phyloP scores from a whole-genome alignment of 352 stramenopile genomes.

The Phytophthora uliginosa region DNA sequence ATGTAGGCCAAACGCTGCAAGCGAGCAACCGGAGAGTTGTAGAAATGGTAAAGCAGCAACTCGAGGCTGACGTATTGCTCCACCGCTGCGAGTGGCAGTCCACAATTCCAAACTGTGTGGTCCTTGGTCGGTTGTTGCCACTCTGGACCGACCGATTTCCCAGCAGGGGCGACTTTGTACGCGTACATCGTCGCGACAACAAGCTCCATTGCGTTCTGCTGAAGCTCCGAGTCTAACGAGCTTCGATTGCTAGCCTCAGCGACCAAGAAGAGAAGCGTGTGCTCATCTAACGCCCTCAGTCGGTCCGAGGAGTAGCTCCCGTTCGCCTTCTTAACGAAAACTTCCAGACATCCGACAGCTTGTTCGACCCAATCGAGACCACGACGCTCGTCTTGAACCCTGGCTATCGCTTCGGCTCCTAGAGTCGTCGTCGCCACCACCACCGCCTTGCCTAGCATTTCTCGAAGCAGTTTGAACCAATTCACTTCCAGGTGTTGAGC shows the following conservation, averaged over 20 bases:
- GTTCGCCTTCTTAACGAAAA: conserved; percentile 47
- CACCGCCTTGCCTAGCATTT: conserved; percentile 61
- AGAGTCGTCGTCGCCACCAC: conserved; percentile 42
- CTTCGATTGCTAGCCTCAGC: conserved; percentile 31
- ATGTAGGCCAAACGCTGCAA: conserved; percentile 36
- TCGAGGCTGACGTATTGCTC: conserved; percentile 48
- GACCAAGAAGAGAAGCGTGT: conserved; percentile 44
- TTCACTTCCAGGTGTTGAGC: conserved; percentile 29
- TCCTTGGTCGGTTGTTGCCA: conserved; percentile 27
- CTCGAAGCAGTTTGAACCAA: conserved; percentile 53
- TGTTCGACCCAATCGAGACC: conserved; percentile 37
- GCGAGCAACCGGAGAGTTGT: conserved; percentile 31
- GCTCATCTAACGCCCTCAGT: conserved; percentile 38
- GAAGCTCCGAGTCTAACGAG: conserved; percentile 1
- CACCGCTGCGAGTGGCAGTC: conserved; percentile 33
- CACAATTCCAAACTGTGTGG: conserved; percentile 35
- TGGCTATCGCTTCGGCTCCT: background rate
- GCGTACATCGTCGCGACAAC: conserved; percentile 42
- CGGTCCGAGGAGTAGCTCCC: conserved; percentile 40
- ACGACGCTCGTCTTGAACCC: background rate
- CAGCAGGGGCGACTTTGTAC: conserved; percentile 18
- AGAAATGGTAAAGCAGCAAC: conserved; percentile 46
- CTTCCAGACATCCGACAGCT: conserved; percentile 39
- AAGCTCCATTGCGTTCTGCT: conserved; percentile 36
- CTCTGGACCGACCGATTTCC: conserved; percentile 13